These are phyloP conservation scores for Nicotiana undulata DNA, from an alignment of 257 asterid species.

Conservation along the genomic window DNA sequence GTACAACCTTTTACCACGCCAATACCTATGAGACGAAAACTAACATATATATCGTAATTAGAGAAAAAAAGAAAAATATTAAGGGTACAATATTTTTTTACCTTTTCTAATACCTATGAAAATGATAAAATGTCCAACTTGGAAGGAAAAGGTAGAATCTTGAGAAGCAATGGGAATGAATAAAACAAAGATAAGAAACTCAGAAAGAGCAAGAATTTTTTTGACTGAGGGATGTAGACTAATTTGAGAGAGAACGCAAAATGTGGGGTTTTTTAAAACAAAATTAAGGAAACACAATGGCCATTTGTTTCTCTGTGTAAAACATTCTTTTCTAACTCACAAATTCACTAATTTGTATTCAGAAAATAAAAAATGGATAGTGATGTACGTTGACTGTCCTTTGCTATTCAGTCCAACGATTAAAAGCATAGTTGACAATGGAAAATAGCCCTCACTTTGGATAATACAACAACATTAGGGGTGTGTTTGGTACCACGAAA, in stretches of 20 bases:
- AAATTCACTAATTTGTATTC: neutral
- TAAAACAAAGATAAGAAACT: neutral
- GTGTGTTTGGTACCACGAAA: too few relatives aligned
- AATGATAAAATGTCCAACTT: neutral
- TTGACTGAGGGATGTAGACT: neutral
- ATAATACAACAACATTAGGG: too few relatives aligned
- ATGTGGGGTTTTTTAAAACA: neutral
- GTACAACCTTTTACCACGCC: neutral
- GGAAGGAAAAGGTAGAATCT: neutral
- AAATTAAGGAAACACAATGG: neutral
- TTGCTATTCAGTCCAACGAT: neutral
- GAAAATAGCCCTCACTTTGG: too few relatives aligned
- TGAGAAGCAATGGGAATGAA: neutral
- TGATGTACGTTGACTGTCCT: neutral
- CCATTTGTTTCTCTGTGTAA: neutral
- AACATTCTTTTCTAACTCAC: neutral
- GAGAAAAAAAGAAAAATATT: neutral
- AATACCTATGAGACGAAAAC: neutral
- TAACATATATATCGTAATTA: neutral
- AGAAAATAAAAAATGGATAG: neutral
- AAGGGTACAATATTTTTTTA: neutral
- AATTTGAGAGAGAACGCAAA: constrained; percentile 1
- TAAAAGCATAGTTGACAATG: neutral
- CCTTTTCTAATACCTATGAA: neutral
- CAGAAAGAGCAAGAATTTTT: neutral